Evolutionary conservation across 495 filamentous ascomycete species (phyloP).

Genomic region (Neurospora sp.): DNA sequence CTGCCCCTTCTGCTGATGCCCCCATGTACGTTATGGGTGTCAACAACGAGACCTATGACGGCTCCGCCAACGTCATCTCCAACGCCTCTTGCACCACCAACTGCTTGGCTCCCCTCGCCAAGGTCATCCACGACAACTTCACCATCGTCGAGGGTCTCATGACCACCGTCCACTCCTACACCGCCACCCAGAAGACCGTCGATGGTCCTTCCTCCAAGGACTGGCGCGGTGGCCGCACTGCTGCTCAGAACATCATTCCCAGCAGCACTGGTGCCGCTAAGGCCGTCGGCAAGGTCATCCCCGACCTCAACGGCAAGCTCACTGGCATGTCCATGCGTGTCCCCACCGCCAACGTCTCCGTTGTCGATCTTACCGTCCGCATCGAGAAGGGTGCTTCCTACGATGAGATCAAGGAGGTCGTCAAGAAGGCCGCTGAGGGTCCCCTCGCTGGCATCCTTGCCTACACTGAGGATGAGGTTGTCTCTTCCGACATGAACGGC

Average conservation of each 20-base stretch:
- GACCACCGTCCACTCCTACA: slow-evolving; percentile 99
- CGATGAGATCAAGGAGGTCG: slow-evolving; percentile 83
- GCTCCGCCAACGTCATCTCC: slow-evolving; percentile 83
- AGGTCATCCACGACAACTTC: slow-evolving; percentile 98
- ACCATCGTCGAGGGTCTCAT: slow-evolving; percentile 97
- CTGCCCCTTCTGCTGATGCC: slow-evolving; percentile 94
- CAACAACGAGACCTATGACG: slow-evolving; percentile 88
- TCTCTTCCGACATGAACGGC: slow-evolving; percentile 89
- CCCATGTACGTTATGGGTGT: slow-evolving; percentile 99
- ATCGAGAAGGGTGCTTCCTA: slow-evolving; percentile 83
- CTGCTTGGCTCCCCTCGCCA: slow-evolving; percentile 97
- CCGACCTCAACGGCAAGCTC: slow-evolving; percentile 94
- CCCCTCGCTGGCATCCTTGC: slow-evolving; percentile 71
- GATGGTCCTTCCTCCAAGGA: slow-evolving; percentile 97
- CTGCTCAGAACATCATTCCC: slow-evolving; percentile 99
- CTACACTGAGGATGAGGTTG: slow-evolving; percentile 96
- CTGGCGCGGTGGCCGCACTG: slow-evolving; percentile 97
- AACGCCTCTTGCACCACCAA: slow-evolving; percentile 99
- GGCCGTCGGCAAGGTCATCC: slow-evolving; percentile 99
- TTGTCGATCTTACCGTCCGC: slow-evolving; percentile 93
- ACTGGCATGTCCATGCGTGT: slow-evolving; percentile 99
- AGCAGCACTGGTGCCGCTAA: slow-evolving; percentile 98
- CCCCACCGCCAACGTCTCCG: slow-evolving; percentile 95
- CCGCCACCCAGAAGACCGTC: slow-evolving; percentile 98
- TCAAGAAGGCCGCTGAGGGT: slow-evolving; percentile 83